Evolutionary conservation across 768 basidiomycete genomes (phyloP), one percentile per base, ranked within the genome.

Genomic region (Chalciporus sphaerocephalus): DNA sequence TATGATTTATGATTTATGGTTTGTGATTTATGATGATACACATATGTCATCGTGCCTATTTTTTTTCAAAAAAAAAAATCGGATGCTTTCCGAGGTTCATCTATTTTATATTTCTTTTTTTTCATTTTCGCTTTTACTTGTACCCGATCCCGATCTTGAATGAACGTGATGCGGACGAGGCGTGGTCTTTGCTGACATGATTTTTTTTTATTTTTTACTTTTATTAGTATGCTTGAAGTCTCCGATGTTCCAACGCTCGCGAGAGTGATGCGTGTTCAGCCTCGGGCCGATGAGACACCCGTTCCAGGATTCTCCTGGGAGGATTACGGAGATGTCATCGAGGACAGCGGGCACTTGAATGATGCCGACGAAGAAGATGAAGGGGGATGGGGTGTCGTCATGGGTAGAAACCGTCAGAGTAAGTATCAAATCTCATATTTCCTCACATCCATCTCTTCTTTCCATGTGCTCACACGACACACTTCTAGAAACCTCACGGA

Each of bases 371-470:
- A 76, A 21, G 87, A 86, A 59, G 87, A 87, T 43, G 87, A 84
- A 40, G 85, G 81, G 2, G 73, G 71, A 15, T 91, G 88, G 90
- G 85, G 80, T 18, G 78, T 88, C 34, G 87, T 92, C 54, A 77
- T 72, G 65, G 78, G 79, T 54, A 74, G 74, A 46, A 60, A 65
- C 30, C 72, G 69, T 38, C 52, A 65, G 20, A 71, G 77, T 79
- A 62, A 46, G n/a, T 70, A 38, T 42, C n/a, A n/a, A n/a, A n/a
- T n/a, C n/a, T n/a, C n/a, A 23, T 40, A 47, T 39, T 41, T 17
- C 6, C 30, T n/a, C 30, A 6, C 28, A n/a, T 8, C 35, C 24
- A 2, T 17, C 33, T 30, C 35, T 20, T 38, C 25, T 18, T n/a
- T 23, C 28, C 23, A 8, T 6, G 22, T 30, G 23, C 40, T 59